These are phyloP conservation scores for Cryphonectria carpinicola DNA, from an alignment of 2,329 filamentous ascomycete species.

Conservation along the genomic window DNA sequence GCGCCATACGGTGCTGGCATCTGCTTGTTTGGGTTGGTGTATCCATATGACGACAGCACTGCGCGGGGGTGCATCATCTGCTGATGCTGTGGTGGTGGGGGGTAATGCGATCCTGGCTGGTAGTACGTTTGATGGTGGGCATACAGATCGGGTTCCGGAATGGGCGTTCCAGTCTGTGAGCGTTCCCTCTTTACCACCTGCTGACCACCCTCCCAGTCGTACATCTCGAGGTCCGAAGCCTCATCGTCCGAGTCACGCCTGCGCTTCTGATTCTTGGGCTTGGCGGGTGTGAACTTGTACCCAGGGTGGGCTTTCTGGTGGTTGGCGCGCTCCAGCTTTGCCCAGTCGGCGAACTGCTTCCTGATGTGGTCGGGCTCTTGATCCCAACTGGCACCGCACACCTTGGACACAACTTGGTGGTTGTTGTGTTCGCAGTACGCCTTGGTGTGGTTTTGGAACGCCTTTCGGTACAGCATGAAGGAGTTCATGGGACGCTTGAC, in stretches of 20 bases:
- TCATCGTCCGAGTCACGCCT: slow-evolving; percentile 41
- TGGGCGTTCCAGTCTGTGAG: slow-evolving; percentile 37
- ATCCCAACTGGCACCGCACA: slow-evolving; percentile 87
- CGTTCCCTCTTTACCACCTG: slow-evolving; percentile 36
- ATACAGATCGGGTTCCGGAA: slow-evolving; percentile 39
- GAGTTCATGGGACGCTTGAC: slow-evolving; percentile 95
- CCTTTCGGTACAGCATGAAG: slow-evolving; percentile 96
- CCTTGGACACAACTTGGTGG: slow-evolving; percentile 87
- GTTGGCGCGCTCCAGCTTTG: slow-evolving; percentile 79
- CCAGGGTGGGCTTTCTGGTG: slow-evolving; percentile 83
- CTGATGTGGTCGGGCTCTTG: slow-evolving; percentile 75
- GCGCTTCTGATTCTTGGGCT: slow-evolving; percentile 53
- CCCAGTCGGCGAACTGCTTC: slow-evolving; percentile 76
- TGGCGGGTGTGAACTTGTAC: slow-evolving; percentile 93
- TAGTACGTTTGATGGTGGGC: slow-evolving; percentile 30
- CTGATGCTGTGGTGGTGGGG: slow-evolving; percentile 8
- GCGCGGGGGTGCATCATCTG: slow-evolving; percentile 30
- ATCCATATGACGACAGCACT: slow-evolving; percentile 41
- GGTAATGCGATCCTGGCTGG: slow-evolving; percentile 28
- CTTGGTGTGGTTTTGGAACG: slow-evolving; percentile 86
- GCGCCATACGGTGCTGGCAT: slow-evolving; percentile 44
- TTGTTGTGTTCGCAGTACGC: slow-evolving; percentile 82
- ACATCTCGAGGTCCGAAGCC: slow-evolving; percentile 48
- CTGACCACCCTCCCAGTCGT: slow-evolving; percentile 47
- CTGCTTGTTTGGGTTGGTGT: slow-evolving; percentile 42